Evolutionary conservation across 441 rosid species (phyloP).

Genomic region (Gossypium schwendimanii): DNA sequence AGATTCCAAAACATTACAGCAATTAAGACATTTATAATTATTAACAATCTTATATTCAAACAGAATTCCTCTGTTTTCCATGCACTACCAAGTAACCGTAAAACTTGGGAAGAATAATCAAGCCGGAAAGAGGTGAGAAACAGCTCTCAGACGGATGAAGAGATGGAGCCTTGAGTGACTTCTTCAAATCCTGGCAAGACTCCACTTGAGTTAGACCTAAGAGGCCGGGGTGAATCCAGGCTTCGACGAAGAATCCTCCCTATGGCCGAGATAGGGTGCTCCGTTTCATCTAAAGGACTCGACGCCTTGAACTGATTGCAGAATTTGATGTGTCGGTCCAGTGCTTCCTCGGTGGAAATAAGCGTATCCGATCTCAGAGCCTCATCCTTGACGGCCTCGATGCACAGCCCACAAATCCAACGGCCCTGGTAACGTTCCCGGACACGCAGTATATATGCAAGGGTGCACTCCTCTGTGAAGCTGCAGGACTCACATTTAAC

Average conservation of each 20-base stretch:
- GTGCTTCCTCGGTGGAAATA: constrained; percentile 52
- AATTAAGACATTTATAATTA: background rate
- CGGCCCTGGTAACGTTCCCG: constrained; percentile 47
- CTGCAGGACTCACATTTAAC: constrained; percentile 57
- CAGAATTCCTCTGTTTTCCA: constrained; percentile 2
- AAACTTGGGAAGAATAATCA: background rate
- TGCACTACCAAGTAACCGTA: background rate
- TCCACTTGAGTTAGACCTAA: constrained; percentile 35
- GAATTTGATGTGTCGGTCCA: constrained; percentile 42
- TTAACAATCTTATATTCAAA: constrained; percentile 8
- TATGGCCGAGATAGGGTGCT: constrained; percentile 42
- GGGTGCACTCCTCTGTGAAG: constrained; percentile 55
- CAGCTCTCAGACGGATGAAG: constrained; percentile 60
- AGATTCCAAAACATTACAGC: background rate
- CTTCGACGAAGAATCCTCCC: constrained; percentile 39
- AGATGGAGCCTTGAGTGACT: constrained; percentile 17
- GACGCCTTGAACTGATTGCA: constrained; percentile 36
- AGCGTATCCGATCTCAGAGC: constrained; percentile 34
- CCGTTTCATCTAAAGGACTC: constrained; percentile 23
- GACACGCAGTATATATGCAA: constrained; percentile 37
- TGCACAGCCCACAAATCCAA: constrained; percentile 62
- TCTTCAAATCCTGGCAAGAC: constrained; percentile 35
- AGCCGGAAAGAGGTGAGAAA: constrained; percentile 55
- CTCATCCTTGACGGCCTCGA: constrained; percentile 56
- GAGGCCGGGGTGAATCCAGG: constrained; percentile 30